Conservation (phyloP, 1,284 basidiomycete species). For the Pholiota adiposa region DNA sequence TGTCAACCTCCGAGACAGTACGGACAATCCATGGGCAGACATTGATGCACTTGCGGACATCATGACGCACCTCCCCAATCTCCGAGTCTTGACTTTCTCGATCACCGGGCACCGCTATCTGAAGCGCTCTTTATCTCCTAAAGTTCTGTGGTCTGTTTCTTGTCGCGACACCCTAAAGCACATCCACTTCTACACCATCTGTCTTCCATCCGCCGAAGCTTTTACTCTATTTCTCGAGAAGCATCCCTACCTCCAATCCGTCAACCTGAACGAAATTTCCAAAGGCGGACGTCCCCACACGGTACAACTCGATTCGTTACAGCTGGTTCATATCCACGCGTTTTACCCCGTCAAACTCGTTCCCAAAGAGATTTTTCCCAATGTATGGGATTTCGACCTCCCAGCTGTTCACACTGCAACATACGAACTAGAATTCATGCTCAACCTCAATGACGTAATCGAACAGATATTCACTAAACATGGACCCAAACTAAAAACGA, state of each 20-base stretch:
- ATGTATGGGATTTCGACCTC: background rate
- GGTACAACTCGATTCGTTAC: slow-evolving; percentile 9
- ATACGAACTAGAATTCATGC: slow-evolving; percentile 1
- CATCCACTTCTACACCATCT: slow-evolving; percentile 16
- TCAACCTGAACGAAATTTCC: slow-evolving; percentile 6
- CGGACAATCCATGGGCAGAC: background rate
- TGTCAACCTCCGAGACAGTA: slow-evolving; percentile 19
- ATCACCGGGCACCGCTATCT: slow-evolving; percentile 10
- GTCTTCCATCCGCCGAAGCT: background rate
- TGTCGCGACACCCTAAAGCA: slow-evolving; percentile 15
- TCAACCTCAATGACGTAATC: background rate
- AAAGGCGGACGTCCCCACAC: background rate
- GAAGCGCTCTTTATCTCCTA: background rate
- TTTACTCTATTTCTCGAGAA: slow-evolving; percentile 17
- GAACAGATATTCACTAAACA: background rate
- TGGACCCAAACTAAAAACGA: background rate
- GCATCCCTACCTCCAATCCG: slow-evolving; percentile 14
- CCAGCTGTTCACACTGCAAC: background rate
- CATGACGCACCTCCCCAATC: slow-evolving; percentile 16
- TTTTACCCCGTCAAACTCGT: background rate
- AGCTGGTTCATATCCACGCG: slow-evolving; percentile 7
- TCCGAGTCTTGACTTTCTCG: slow-evolving; percentile 20
- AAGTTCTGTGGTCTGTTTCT: slow-evolving; percentile 10
- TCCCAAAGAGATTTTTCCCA: background rate
- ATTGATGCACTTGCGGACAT: slow-evolving; percentile 14